Percentiles rank a stretch among this genome's conserved stretches.
phyloP scores from a whole-genome alignment of 129 eudicot species.

The Artemisia tridentata region DNA sequence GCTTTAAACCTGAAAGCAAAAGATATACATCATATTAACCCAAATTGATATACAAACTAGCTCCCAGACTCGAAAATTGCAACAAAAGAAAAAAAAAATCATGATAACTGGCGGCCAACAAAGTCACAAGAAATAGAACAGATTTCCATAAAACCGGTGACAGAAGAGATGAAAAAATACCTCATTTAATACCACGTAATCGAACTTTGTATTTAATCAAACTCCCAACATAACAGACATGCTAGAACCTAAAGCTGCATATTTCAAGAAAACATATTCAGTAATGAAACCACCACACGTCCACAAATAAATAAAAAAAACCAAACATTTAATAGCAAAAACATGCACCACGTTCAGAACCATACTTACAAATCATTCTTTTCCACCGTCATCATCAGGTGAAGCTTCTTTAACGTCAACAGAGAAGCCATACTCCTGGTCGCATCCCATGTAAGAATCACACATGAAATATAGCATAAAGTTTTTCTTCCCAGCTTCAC shows the following conservation, averaged over 20 bases:
- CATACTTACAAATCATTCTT: slow-evolving; percentile 35
- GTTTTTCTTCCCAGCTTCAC: slow-evolving; percentile 59
- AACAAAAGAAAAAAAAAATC: no score
- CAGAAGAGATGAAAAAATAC: not conserved
- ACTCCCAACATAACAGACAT: not conserved
- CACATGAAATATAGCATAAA: slow-evolving; percentile 82
- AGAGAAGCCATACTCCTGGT: slow-evolving; percentile 75
- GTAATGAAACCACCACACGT: not conserved
- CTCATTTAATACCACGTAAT: not conserved
- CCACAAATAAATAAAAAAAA: not conserved
- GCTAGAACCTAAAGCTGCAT: slow-evolving; percentile 7
- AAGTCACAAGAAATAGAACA: not conserved
- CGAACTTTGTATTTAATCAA: not conserved
- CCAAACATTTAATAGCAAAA: not conserved
- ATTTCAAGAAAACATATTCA: not conserved
- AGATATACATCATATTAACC: not conserved
- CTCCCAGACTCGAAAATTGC: no score
- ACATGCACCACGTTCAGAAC: not conserved
- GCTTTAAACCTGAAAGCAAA: not conserved
- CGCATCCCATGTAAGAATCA: slow-evolving; percentile 90
- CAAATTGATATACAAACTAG: no score
- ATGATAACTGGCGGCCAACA: not conserved
- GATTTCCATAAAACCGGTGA: no score
- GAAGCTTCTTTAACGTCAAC: slow-evolving; percentile 57
- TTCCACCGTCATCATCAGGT: slow-evolving; percentile 43